Percentiles rank a stretch among this genome's conserved stretches.
Evolutionary conservation across 805 yeast genomes (phyloP).

Genomic region (Zygosaccharomyces gambellarensis): DNA sequence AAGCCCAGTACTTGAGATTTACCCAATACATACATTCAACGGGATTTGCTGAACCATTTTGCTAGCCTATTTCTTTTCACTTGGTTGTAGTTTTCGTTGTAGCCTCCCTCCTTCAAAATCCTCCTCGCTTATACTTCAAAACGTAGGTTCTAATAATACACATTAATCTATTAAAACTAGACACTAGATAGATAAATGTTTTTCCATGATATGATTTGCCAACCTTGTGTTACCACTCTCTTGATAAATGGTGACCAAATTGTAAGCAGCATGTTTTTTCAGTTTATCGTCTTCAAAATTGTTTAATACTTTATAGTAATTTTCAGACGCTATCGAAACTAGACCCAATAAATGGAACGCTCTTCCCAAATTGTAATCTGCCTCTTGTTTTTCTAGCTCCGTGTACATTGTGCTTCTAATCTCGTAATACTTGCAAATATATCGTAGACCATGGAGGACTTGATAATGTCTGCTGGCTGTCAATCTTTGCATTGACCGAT

Average conservation of each 20-base stretch:
- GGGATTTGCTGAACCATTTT: slow-evolving; percentile 20
- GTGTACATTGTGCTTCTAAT: slow-evolving; percentile 39
- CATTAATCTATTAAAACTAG: background rate
- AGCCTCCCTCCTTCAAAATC: background rate
- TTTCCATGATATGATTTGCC: slow-evolving; percentile 61
- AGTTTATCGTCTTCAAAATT: slow-evolving; percentile 55
- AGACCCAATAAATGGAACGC: slow-evolving; percentile 81
- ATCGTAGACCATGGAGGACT: slow-evolving; percentile 80
- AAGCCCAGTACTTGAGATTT: background rate
- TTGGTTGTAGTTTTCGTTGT: background rate
- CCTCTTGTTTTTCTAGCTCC: slow-evolving; percentile 60
- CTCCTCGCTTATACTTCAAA: background rate
- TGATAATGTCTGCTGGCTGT: slow-evolving; percentile 83
- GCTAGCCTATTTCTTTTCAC: background rate
- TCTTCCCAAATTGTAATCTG: slow-evolving; percentile 77
- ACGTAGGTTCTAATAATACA: background rate
- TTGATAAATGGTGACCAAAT: slow-evolving; percentile 68
- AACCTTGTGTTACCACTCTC: slow-evolving; percentile 64
- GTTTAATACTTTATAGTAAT: slow-evolving; percentile 65
- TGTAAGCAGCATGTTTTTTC: slow-evolving; percentile 79
- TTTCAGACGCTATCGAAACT: slow-evolving; percentile 62
- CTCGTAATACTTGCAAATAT: slow-evolving; percentile 63
- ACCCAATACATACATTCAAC: slow-evolving; percentile 15
- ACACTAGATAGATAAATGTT: slow-evolving; percentile 49
- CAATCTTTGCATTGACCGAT: slow-evolving; percentile 86